Conservation (phyloP, 1,139 yeast genomes). For the Pichia sp. region DNA sequence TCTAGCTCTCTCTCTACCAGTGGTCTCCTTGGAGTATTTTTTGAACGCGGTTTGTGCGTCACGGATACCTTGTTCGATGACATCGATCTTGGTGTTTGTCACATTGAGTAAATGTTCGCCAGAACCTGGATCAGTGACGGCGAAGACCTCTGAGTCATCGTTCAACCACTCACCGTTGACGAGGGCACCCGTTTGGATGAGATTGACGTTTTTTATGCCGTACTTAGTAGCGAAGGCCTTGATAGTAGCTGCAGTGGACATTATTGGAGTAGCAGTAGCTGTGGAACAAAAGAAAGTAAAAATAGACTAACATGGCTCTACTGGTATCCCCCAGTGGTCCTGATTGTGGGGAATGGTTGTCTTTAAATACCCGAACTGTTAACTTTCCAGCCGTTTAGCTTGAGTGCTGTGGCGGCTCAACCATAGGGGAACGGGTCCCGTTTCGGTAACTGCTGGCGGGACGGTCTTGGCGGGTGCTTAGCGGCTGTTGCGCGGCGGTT, state of each 20-base stretch:
- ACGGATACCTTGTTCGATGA: constrained; percentile 56
- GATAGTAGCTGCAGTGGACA: constrained; percentile 22
- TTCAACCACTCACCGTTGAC: constrained; percentile 24
- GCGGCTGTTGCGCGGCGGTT: too few relatives aligned
- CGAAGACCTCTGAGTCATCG: constrained; percentile 38
- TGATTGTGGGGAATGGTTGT: too few relatives aligned
- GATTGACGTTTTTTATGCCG: constrained; percentile 22
- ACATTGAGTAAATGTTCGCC: constrained; percentile 49
- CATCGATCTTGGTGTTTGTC: constrained; percentile 52
- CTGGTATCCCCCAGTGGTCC: too few relatives aligned
- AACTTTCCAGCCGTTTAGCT: too few relatives aligned
- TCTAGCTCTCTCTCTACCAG: constrained; percentile 61
- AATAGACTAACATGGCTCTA: not conserved
- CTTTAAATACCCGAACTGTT: too few relatives aligned
- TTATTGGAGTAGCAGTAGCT: constrained; percentile 2
- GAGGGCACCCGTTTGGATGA: constrained; percentile 24
- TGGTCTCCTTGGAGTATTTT: constrained; percentile 44
- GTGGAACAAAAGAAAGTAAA: not conserved
- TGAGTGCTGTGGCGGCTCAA: too few relatives aligned
- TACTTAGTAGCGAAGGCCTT: constrained; percentile 22
- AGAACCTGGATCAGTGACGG: constrained; percentile 75
- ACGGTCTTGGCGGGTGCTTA: too few relatives aligned
- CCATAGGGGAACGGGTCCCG: too few relatives aligned
- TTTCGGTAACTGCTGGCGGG: too few relatives aligned
- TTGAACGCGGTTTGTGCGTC: constrained; percentile 57